phyloP scores from a whole-genome alignment of 2,329 filamentous ascomycete species.

The Penicillium expansum region DNA sequence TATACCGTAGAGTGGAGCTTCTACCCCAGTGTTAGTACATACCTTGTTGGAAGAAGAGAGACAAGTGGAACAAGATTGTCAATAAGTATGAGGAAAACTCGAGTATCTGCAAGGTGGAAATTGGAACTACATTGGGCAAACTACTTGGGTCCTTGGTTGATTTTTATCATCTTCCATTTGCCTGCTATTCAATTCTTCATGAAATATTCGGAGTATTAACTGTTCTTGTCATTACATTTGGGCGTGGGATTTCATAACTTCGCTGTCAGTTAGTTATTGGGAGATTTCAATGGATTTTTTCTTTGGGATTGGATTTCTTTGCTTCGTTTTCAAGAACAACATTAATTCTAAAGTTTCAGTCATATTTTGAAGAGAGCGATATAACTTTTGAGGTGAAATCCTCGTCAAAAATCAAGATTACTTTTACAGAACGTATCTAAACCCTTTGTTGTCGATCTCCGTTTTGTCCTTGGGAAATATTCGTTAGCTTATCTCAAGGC shows the following conservation, averaged over 20 bases:
- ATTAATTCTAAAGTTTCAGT: too few species aligned
- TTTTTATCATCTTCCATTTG: too few species aligned
- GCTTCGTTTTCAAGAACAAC: too few species aligned
- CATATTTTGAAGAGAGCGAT: background rate
- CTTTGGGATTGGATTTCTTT: too few species aligned
- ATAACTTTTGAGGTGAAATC: background rate
- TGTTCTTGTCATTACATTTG: too few species aligned
- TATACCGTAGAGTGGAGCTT: too few species aligned
- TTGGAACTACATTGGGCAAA: background rate
- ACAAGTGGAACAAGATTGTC: background rate
- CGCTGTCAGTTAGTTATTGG: too few species aligned
- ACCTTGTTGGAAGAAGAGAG: background rate
- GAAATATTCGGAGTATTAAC: too few species aligned
- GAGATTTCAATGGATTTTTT: too few species aligned
- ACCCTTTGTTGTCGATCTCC: conserved; percentile 55
- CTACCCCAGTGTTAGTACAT: too few species aligned
- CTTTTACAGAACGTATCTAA: conserved; percentile 50
- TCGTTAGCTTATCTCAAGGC: background rate
- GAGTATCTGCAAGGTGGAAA: background rate
- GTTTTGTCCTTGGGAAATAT: conserved; percentile 44
- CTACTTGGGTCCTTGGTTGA: background rate
- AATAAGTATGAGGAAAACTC: background rate
- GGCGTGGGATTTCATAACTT: background rate
- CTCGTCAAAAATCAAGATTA: background rate
- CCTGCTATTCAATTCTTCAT: too few species aligned